These are phyloP conservation scores for Cladosporium sp. DNA, from an alignment of 2,329 filamentous ascomycete genomes.

Conservation along the genomic window DNA sequence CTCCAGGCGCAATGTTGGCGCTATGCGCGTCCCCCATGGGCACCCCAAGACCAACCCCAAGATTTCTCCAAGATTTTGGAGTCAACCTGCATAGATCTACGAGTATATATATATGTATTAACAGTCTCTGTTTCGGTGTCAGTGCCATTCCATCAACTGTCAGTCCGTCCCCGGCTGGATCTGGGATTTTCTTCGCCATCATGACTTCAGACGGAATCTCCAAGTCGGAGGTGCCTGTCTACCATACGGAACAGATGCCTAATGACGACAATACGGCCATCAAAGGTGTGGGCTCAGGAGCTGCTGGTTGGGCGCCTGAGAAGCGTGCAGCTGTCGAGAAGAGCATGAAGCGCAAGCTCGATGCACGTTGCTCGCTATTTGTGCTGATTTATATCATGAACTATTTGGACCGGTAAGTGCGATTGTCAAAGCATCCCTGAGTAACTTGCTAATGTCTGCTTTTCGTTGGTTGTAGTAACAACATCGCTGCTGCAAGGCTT, in stretches of 20 bases:
- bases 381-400: constrained; percentile 44
- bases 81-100: constrained; percentile 6
- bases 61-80: constrained; percentile 9
- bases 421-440: background rate
- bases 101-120: constrained; percentile 10
- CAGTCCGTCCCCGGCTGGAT: background rate
- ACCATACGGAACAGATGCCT: constrained; percentile 28
- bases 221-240: constrained; percentile 30
- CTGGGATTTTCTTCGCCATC: background rate
- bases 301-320: constrained; percentile 23
- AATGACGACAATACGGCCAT: background rate
- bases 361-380: constrained; percentile 67
- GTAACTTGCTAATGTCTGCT: constrained; percentile 28
- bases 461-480: constrained; percentile 42
- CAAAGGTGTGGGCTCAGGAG: constrained; percentile 3
- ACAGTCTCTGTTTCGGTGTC: background rate
- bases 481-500: constrained; percentile 66
- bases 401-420: constrained; percentile 29
- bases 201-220: constrained; percentile 13
- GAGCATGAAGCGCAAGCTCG: constrained; percentile 59
- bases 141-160: background rate
- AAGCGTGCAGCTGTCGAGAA: constrained; percentile 11
- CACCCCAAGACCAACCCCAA: constrained; percentile 12
- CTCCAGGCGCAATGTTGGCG: background rate
- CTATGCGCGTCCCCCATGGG: constrained; percentile 6